Percentiles rank a stretch among this genome's conserved stretches.
These are phyloP conservation scores for Nakaseomyces nivariensis DNA, from an alignment of 1,139 yeast species.

Conservation along the genomic window DNA sequence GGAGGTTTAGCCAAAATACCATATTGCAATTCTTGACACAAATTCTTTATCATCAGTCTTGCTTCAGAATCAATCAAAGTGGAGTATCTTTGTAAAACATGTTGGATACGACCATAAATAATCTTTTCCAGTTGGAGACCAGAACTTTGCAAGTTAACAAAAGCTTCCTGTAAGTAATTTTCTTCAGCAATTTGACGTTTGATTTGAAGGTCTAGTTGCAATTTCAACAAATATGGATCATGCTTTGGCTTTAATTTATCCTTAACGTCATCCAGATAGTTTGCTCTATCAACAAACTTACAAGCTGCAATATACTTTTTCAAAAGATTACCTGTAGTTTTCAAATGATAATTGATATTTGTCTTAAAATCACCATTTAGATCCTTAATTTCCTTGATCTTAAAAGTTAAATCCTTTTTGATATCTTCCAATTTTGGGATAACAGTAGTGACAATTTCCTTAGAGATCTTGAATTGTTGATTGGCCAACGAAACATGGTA, in stretches of 20 bases:
- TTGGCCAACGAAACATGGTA: slow-evolving; percentile 37
- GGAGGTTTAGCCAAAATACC: slow-evolving; percentile 57
- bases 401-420: slow-evolving; percentile 52
- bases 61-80: slow-evolving; percentile 49
- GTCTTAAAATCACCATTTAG: slow-evolving; percentile 29
- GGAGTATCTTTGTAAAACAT: slow-evolving; percentile 46
- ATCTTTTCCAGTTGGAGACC: slow-evolving; percentile 65
- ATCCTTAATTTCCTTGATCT: slow-evolving; percentile 46
- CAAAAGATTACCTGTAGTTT: slow-evolving; percentile 36
- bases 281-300: slow-evolving; percentile 32
- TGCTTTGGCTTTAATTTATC: slow-evolving; percentile 29
- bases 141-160: slow-evolving; percentile 57
- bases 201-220: slow-evolving; percentile 57
- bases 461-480: slow-evolving; percentile 41
- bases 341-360: slow-evolving; percentile 28
- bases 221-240: slow-evolving; percentile 60
- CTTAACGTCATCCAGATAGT: slow-evolving; percentile 21
- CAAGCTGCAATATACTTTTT: slow-evolving; percentile 38
- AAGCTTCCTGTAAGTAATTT: slow-evolving; percentile 61
- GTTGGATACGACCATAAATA: slow-evolving; percentile 55
- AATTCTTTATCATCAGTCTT: slow-evolving; percentile 43
- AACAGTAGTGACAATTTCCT: slow-evolving; percentile 47
- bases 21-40: slow-evolving; percentile 51
- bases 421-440: slow-evolving; percentile 64
- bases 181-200: slow-evolving; percentile 61